These are phyloP conservation scores for Leucocoprinus sp. DNA, from an alignment of 768 basidiomycete genomes.

Conservation along the genomic window DNA sequence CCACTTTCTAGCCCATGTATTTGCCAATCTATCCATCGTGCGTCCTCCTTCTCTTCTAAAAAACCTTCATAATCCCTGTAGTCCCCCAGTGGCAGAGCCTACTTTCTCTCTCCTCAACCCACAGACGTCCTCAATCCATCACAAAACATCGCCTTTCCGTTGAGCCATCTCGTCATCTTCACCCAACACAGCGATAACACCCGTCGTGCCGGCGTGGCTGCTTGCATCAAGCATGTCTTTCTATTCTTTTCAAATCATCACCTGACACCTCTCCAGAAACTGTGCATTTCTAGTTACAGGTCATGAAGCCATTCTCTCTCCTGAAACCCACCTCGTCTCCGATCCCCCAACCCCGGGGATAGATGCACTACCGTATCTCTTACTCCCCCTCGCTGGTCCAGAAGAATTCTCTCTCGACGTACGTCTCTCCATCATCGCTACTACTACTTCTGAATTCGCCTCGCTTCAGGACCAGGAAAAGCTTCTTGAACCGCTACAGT, in stretches of 20 bases:
- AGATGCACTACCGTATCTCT: conserved; percentile 74
- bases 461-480: conserved; percentile 72
- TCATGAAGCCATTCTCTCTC: conserved; percentile 64
- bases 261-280: conserved; percentile 41
- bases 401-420: conserved; percentile 94
- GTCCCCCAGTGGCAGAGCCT: conserved; percentile 70
- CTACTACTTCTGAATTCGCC: not conserved
- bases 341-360: conserved; percentile 72
- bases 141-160: conserved; percentile 60
- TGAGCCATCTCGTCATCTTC: conserved; percentile 76
- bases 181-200: conserved; percentile 87
- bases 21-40: conserved; percentile 84
- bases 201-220: conserved; percentile 79
- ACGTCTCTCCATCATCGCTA: conserved; percentile 10
- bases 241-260: not conserved
- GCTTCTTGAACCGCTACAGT: conserved; percentile 76
- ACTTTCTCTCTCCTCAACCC: conserved; percentile 68
- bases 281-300: conserved; percentile 63
- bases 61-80: conserved; percentile 21
- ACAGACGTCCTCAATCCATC: conserved; percentile 36
- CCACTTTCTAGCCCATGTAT: conserved; percentile 90
- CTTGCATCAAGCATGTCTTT: conserved; percentile 70
- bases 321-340: conserved; percentile 48
- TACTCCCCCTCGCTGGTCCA: conserved; percentile 88
- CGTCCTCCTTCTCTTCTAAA: conserved; percentile 18